Percentiles rank a stretch among this genome's conserved stretches.
phyloP scores from a whole-genome alignment of 306 rosid species.

The barrel medic (Medicago truncatula) region MtrunA17r5.0-ANR NC_053047.1:12287001-12287500 shows the following conservation, averaged over 20 bases:
- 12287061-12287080: not conserved
- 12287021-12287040: too few relatives aligned
- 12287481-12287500: too few relatives aligned
- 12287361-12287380: not conserved
- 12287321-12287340: constrained; percentile 1
- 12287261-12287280: constrained; percentile 1
- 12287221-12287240: not conserved
- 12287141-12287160: not conserved
- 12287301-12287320: not conserved
- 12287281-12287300: not conserved
- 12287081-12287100: not conserved
- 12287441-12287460: too few relatives aligned
- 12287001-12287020: not conserved
- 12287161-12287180: not conserved
- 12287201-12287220: not conserved
- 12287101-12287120: not conserved
- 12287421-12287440: not conserved
- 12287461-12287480: too few relatives aligned
- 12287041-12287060: too few relatives aligned
- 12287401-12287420: not conserved
- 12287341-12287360: not conserved
- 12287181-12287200: not conserved
- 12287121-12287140: not conserved
- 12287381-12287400: not conserved
- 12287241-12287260: not conserved